Evolutionary conservation across 345 rosid species (phyloP).

Genomic region (Melaleuca quinquenervia): DNA sequence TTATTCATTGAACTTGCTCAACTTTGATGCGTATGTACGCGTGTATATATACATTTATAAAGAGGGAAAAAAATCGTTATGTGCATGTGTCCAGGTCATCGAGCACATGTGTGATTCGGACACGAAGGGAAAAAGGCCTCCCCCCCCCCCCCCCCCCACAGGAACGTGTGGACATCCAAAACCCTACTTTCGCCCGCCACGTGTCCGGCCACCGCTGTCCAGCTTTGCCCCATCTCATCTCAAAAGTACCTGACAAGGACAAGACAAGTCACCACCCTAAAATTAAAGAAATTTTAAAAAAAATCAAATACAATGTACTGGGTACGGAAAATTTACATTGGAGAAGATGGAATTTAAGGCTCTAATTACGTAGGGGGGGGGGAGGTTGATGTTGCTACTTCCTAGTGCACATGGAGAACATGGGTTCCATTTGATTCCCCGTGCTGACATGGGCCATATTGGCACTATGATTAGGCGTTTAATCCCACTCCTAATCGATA

Average conservation of each 20-base stretch:
- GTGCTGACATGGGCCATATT: conserved; percentile 4
- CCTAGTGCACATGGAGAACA: conserved; percentile 14
- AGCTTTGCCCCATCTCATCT: neutral
- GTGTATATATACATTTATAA: neutral
- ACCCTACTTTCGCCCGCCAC: neutral
- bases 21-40: neutral
- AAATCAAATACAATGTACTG: neutral
- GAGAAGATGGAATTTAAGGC: neutral
- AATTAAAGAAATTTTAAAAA: neutral
- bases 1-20: neutral
- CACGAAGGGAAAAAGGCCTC: neutral
- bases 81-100: conserved; percentile 14
- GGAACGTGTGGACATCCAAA: neutral
- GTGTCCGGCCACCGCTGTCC: conserved; percentile 2
- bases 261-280: neutral
- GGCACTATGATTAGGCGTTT: neutral
- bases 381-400: neutral
- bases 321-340: neutral
- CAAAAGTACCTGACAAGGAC: neutral
- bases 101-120: conserved; percentile 2
- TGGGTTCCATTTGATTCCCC: conserved; percentile 1
- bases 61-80: neutral
- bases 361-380: neutral
- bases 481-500: neutral
- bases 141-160: neutral